phyloP scores from a whole-genome alignment of 2,329 filamentous ascomycete species.

The Westerdykella aurantiaca region DNA sequence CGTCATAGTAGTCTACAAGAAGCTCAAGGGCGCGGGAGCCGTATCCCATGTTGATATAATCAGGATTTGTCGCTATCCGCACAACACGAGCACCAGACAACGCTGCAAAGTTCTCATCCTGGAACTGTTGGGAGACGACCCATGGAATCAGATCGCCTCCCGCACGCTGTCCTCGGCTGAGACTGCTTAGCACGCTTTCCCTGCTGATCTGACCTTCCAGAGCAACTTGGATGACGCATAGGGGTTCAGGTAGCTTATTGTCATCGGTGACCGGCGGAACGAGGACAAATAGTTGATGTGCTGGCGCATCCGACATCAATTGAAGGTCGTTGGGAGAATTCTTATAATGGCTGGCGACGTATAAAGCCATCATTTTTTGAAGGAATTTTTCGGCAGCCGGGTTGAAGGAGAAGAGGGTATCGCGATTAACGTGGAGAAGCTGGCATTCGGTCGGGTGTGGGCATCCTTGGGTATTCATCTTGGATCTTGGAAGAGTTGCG shows the following conservation, averaged over 20 bases:
- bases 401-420: constrained; percentile 97
- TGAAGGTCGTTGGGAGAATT: constrained; percentile 98
- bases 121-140: constrained; percentile 96
- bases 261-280: constrained; percentile 78
- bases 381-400: constrained; percentile 94
- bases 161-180: constrained; percentile 83
- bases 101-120: constrained; percentile 92
- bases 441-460: constrained; percentile 90
- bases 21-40: constrained; percentile 83
- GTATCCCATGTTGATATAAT: constrained; percentile 89
- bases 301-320: constrained; percentile 94
- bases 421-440: constrained; percentile 87
- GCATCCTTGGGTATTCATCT: constrained; percentile 66
- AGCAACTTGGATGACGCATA: constrained; percentile 91
- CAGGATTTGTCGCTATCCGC: constrained; percentile 91
- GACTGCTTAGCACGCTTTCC: constrained; percentile 82
- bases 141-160: constrained; percentile 93
- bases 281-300: constrained; percentile 92
- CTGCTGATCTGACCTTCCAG: constrained; percentile 92
- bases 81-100: constrained; percentile 89
- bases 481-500: constrained; percentile 76
- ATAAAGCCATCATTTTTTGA: constrained; percentile 96
- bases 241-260: constrained; percentile 78
- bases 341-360: constrained; percentile 96
- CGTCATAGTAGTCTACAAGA: constrained; percentile 87